Percentiles rank a stretch among this genome's conserved stretches.
These are phyloP conservation scores for Breynia disticha DNA, from an alignment of 441 rosid genomes.

Conservation along the genomic window DNA sequence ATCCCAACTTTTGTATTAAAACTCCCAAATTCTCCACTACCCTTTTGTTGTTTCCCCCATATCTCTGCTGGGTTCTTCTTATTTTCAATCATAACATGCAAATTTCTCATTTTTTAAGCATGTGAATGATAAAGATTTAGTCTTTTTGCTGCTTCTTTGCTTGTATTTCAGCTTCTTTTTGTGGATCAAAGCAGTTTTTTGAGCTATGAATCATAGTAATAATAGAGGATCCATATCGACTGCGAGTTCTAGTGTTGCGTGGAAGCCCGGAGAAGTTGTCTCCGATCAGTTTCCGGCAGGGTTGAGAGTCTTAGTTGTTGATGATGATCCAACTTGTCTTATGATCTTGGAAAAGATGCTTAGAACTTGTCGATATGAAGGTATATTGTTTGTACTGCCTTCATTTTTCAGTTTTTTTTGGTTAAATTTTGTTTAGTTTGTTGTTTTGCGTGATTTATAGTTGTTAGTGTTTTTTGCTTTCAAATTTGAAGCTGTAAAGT, in stretches of 20 bases:
- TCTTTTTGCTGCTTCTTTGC: constrained; percentile 3
- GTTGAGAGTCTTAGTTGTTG: constrained; percentile 76
- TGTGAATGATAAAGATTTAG: not conserved
- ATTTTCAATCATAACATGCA: constrained; percentile 16
- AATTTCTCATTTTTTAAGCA: constrained; percentile 9
- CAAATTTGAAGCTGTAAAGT: not conserved
- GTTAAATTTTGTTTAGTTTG: too few species aligned
- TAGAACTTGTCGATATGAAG: constrained; percentile 60
- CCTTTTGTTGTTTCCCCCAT: constrained; percentile 6
- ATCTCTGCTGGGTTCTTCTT: constrained; percentile 28
- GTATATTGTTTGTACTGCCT: too few species aligned
- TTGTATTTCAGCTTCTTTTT: constrained; percentile 8
- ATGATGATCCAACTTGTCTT: constrained; percentile 90
- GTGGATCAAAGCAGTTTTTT: constrained; percentile 6
- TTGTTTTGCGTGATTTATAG: too few species aligned
- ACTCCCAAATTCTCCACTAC: constrained; percentile 3
- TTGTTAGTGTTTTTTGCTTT: not conserved
- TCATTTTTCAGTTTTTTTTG: too few species aligned
- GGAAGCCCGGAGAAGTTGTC: constrained; percentile 33
- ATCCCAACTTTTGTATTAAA: constrained; percentile 5
- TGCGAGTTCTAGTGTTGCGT: constrained; percentile 30
- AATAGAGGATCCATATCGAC: constrained; percentile 51
- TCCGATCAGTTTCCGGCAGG: constrained; percentile 75
- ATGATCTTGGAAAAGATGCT: constrained; percentile 87
- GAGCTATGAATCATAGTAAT: constrained; percentile 45